Evolutionary conservation across 257 asterid genomes (phyloP), one percentile per base, ranked within the genome.

Genomic region (Pogostemon cablin): DNA sequence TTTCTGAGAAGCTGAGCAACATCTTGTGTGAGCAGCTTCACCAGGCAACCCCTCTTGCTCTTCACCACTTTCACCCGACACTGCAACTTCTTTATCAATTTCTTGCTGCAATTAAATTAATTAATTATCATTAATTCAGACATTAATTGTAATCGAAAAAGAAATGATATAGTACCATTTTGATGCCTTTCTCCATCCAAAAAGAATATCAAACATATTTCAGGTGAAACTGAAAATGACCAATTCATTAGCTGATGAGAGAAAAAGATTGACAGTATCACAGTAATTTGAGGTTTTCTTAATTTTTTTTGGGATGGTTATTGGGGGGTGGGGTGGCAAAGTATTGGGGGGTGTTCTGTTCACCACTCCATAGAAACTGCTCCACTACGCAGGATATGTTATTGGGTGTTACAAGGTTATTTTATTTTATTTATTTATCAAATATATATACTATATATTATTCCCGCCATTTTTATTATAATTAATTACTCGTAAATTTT

Each of bases 181-280:
- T 3, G 96, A 84, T 71, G 96, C 97, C 80, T 88, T 90, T 82
- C 91, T 83, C 96, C 98, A 92, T 7, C 98, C 92, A 64, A 90
- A 87, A 2, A 92, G 73, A 71, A 83, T 10, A 60, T 78, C 86
- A 72, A 92, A 79, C 92, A 89, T 78, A 17, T 54, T 54, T 25
- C 20, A 6, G 65, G 59, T 32, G 47, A 44, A 70, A 0, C 38
- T 9, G 7, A 5, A 43, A n/a, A 46, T 34, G 55, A 43, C 15
- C 52, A 46, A 7, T 65, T 47, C 37, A n/a, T 37, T 47, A 10
- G 62, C 49, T 52, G 68, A 60, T 20, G 37, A 48, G 12, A 15
- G 12, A 20, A 3, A 43, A 15, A 5, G 10, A 5, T 61, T 53
- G 5, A n/a, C 17, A 15, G 17, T 15, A 15, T 15, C 17, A 48